phyloP scores from a whole-genome alignment of 176 grass and related monocot species.

The Calamus simplicifolius region DNA sequence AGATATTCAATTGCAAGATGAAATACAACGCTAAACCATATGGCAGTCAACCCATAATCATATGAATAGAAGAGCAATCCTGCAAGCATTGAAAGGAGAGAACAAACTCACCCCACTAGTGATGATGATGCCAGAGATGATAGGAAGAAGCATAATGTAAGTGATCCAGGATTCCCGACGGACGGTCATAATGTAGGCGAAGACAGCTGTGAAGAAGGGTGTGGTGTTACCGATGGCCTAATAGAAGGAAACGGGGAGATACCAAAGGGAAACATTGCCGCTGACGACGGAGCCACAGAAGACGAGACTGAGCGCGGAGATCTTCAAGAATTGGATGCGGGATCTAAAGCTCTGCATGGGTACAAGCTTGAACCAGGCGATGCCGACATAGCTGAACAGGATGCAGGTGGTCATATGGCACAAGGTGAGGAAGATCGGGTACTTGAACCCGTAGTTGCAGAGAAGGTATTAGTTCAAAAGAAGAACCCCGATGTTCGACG shows the following conservation, averaged over 20 bases:
- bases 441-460: conserved; percentile 79
- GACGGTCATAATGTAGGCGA: conserved; percentile 89
- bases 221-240: too few species aligned
- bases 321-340: conserved; percentile 44
- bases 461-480: conserved; percentile 96
- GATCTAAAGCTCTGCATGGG: conserved; percentile 28
- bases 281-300: conserved; percentile 90
- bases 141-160: conserved; percentile 62
- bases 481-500: conserved; percentile 89
- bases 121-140: conserved; percentile 76
- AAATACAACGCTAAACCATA: too few species aligned
- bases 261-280: conserved; percentile 86
- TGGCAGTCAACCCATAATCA: not conserved
- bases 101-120: conserved; percentile 44
- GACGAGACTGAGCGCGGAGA: conserved; percentile 64
- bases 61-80: too few species aligned
- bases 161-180: too few species aligned
- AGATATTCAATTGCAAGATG: too few species aligned
- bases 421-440: conserved; percentile 73
- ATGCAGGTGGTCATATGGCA: conserved; percentile 86
- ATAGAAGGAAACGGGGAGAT: too few species aligned
- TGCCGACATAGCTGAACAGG: conserved; percentile 41
- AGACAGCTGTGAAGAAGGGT: too few species aligned
- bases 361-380: conserved; percentile 29
- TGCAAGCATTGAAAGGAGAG: not conserved